Base-by-base conservation (phyloP, 2,329 filamentous ascomycete genomes). In the Pseudogymnoascus sp. region DNA sequence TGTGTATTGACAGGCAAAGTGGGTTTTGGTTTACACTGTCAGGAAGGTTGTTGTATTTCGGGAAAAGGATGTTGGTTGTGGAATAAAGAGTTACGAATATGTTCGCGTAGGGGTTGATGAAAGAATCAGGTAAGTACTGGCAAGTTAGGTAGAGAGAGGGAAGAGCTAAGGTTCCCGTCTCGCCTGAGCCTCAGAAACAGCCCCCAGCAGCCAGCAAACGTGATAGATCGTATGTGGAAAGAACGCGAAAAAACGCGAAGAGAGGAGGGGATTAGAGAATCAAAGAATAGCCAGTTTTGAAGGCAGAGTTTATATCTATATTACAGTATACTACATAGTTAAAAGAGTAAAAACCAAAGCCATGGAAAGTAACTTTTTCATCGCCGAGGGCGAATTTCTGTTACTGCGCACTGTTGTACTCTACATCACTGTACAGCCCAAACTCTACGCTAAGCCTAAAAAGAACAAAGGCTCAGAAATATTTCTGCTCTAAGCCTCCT, bases 1-100 rank as follows among this genome's bases (percentile, higher is more conserved):
- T 68, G 65, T 63, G 61, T 63, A 42, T 54, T 45, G 61, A 59
- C 61, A 63, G 61, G 40, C 29, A 36, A 42, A 36, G 26, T 54
- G 40, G 40, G 34, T 51, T 47, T 42, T 26, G 23, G 29, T 37
- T 42, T 54, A 36, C 31, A 39, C 61, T 42, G 40, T 54, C 59
- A 61, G 23, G 60, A 34, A 42, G 40, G 31, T 12, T 36, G 57
- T 36, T 60, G 57, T 60, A 21, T 60, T 60, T 62, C 26, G 59
- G 60, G 26, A 23, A 37, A 62, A 37, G 60, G 62, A 34, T 37
- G 29, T 60, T 60, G 26, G 57, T 60, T 60, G 57, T 60, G 57
- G 57, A 60, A 36, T 60, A 39, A 39, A 36, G 57, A 36, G 57
- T 60, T 60, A 36, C 31, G 57, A 60, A 36, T 31, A 36, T 60